Evolutionary conservation across 768 basidiomycete species (phyloP).

Genomic region (Lactarius sp.): DNA sequence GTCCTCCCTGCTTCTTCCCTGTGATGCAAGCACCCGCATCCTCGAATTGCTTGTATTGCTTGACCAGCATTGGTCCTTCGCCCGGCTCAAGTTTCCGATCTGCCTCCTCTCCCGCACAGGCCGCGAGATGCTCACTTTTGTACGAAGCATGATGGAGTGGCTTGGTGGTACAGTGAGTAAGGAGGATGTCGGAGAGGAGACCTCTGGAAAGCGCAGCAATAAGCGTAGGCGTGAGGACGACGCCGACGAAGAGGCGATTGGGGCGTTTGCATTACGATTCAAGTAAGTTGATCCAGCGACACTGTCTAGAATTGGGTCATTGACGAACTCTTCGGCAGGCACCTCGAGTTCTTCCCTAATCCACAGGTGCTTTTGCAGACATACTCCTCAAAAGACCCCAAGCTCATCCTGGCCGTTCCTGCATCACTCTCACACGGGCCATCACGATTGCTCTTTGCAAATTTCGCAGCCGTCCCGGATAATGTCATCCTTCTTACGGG

Average conservation of each 20-base stretch:
- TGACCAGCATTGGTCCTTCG: constrained; percentile 96
- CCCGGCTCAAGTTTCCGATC: constrained; percentile 77
- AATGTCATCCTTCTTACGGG: constrained; percentile 87
- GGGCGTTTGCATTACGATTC: constrained; percentile 84
- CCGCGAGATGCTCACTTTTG: constrained; percentile 89
- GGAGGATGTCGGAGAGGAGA: constrained; percentile 84
- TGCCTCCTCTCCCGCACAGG: constrained; percentile 91
- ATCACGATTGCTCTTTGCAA: constrained; percentile 78
- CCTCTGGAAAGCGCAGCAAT: constrained; percentile 43
- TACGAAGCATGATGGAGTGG: constrained; percentile 98
- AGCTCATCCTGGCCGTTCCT: constrained; percentile 90
- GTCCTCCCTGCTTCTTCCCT: constrained; percentile 83
- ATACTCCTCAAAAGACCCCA: constrained; percentile 84
- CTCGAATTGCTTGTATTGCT: constrained; percentile 93
- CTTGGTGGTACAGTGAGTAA: constrained; percentile 93
- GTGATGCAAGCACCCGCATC: constrained; percentile 91
- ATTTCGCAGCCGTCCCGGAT: constrained; percentile 77
- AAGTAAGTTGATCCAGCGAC: constrained; percentile 47
- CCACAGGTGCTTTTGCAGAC: constrained; percentile 74
- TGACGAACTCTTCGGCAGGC: constrained; percentile 40
- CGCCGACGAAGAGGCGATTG: constrained; percentile 73
- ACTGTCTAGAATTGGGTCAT: not conserved
- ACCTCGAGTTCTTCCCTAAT: constrained; percentile 88
- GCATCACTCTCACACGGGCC: constrained; percentile 90
- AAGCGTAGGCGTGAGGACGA: constrained; percentile 42